Conservation (phyloP, 495 filamentous ascomycete genomes). For the Aspergillus wentii region DNA sequence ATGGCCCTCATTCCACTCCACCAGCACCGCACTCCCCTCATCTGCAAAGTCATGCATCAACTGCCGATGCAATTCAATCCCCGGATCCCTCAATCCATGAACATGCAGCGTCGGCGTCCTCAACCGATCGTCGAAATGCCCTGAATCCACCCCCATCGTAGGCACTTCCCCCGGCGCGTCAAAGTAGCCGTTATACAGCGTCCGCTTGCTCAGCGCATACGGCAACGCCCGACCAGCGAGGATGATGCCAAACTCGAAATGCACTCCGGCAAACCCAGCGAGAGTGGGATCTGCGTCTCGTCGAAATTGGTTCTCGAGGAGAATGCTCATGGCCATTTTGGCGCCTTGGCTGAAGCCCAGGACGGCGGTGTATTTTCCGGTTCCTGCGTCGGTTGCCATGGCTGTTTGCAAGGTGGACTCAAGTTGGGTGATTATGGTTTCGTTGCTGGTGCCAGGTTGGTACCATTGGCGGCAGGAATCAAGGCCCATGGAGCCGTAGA, state of each 20-base stretch:
- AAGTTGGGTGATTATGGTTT: neutral
- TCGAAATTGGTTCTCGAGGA: neutral
- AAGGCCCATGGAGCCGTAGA: slow-evolving; percentile 27
- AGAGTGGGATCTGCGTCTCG: neutral
- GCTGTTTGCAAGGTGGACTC: neutral
- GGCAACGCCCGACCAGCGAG: neutral
- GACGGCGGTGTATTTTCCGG: slow-evolving; percentile 49
- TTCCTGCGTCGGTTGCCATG: slow-evolving; percentile 1
- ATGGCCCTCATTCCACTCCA: slow-evolving; percentile 43
- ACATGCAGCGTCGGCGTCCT: slow-evolving; percentile 46
- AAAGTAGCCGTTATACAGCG: neutral
- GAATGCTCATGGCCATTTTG: slow-evolving; percentile 5
- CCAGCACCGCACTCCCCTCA: slow-evolving; percentile 27
- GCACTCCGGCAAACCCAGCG: neutral
- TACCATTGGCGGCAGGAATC: neutral
- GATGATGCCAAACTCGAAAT: neutral
- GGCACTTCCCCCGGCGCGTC: neutral
- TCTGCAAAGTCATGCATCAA: slow-evolving; percentile 44
- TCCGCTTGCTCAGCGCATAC: neutral
- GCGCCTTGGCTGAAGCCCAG: slow-evolving; percentile 20
- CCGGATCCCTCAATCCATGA: slow-evolving; percentile 50
- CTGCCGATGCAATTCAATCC: slow-evolving; percentile 44
- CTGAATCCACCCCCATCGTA: neutral
- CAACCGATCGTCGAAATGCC: neutral
- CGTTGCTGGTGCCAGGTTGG: neutral